Percentiles rank a stretch among this genome's conserved stretches.
Conservation (phyloP, 2,329 filamentous ascomycete genomes). For the Xylariaceae sp. region DNA sequence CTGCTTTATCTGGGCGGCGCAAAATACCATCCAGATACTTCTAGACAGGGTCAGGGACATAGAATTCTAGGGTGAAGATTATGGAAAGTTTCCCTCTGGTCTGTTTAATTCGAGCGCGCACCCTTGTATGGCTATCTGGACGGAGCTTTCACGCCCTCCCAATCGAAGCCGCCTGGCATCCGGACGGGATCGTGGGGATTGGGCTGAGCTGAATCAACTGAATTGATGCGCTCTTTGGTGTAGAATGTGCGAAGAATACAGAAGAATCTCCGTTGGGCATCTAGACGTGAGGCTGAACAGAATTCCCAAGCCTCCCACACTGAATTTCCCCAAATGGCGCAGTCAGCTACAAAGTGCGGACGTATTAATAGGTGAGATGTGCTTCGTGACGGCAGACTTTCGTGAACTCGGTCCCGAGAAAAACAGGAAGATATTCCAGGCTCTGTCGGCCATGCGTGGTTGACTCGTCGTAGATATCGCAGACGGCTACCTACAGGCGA, state of each 20-base stretch:
- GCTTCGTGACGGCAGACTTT: not conserved
- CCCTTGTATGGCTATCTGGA: too few relatives aligned
- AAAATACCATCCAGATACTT: too few relatives aligned
- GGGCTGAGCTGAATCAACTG: not conserved
- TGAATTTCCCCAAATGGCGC: not conserved
- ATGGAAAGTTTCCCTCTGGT: not conserved
- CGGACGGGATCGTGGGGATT: not conserved
- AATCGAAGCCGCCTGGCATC: not conserved
- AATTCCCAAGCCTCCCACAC: not conserved
- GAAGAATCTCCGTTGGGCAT: not conserved
- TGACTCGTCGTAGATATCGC: not conserved
- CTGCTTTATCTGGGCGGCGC: not conserved
- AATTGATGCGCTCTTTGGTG: not conserved
- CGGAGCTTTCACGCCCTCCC: too few relatives aligned
- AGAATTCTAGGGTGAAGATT: not conserved
- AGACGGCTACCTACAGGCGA: not conserved
- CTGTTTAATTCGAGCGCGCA: not conserved
- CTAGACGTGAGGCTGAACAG: not conserved
- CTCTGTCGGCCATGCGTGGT: not conserved
- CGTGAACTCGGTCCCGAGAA: constrained; percentile 7
- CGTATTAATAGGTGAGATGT: not conserved
- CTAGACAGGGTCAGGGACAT: not conserved
- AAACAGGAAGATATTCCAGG: not conserved
- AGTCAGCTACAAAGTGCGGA: not conserved
- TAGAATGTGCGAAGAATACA: not conserved